phyloP scores from a whole-genome alignment of 306 rosid species.

The Prunus salicina region DNA sequence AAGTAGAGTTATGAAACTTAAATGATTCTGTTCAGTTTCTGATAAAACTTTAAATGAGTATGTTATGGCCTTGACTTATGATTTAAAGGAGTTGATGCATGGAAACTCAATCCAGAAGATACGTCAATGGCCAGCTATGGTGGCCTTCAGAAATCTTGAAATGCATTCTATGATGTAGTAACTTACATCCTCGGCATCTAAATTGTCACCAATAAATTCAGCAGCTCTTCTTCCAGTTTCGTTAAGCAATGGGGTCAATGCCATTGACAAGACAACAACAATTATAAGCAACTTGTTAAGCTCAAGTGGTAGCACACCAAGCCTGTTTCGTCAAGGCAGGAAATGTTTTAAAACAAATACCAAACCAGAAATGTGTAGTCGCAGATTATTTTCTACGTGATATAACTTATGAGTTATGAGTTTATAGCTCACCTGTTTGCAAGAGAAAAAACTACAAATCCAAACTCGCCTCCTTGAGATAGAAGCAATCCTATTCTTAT shows the following conservation, averaged over 20 bases:
- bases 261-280: conserved; percentile 97
- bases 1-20: conserved; percentile 11
- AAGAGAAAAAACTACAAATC: conserved; percentile 90
- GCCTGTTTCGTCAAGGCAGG: conserved; percentile 55
- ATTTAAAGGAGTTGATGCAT: background rate
- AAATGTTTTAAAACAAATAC: conserved; percentile 20
- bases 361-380: conserved; percentile 7
- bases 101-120: background rate
- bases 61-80: conserved; percentile 14
- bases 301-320: conserved; percentile 98
- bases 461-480: conserved; percentile 99
- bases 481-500: conserved; percentile 95
- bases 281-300: conserved; percentile 95
- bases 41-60: background rate
- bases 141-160: background rate
- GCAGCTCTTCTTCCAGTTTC: conserved; percentile 96
- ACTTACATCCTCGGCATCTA: conserved; percentile 53
- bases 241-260: conserved; percentile 88
- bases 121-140: background rate
- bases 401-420: background rate
- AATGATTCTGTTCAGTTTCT: background rate
- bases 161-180: conserved; percentile 9
- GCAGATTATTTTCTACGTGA: conserved; percentile 8
- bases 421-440: conserved; percentile 67
- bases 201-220: conserved; percentile 54